Evolutionary conservation across 2,329 filamentous ascomycete species (phyloP).

Genomic region (Leptoxyphium fumago): DNA sequence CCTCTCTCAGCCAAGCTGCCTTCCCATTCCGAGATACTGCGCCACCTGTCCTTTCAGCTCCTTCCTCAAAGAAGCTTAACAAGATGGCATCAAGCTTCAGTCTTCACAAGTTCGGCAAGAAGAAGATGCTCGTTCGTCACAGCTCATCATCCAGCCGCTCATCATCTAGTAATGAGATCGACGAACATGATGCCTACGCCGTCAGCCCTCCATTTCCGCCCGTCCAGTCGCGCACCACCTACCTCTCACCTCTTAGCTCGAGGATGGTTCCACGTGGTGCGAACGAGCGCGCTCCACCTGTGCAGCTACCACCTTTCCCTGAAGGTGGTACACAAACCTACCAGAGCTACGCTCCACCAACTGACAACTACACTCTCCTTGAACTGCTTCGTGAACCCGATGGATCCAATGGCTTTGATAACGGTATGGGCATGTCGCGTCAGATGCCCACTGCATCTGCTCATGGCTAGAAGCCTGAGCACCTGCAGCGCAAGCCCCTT

Average conservation of each 20-base stretch:
- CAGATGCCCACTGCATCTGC: too few species aligned
- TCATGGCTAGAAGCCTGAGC: too few species aligned
- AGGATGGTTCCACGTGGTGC: conserved; percentile 20
- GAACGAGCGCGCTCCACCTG: conserved; percentile 17
- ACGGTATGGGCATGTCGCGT: too few species aligned
- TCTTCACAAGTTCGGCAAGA: background rate
- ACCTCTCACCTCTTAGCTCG: background rate
- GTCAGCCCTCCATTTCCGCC: background rate
- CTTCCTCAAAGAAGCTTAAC: background rate
- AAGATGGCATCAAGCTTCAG: background rate
- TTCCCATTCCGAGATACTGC: background rate
- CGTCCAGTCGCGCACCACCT: background rate
- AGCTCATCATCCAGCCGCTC: background rate
- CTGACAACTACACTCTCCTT: background rate
- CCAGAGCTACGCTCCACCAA: background rate
- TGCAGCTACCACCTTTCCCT: conserved; percentile 18
- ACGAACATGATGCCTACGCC: background rate
- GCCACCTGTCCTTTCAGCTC: background rate
- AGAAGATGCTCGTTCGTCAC: background rate
- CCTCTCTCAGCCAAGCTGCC: background rate
- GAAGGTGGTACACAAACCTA: background rate
- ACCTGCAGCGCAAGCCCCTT: too few species aligned
- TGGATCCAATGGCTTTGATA: too few species aligned
- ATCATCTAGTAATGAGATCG: background rate
- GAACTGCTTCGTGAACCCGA: too few species aligned